Evolutionary conservation across 345 rosid species (phyloP).

Genomic region (Citrus hindsii): DNA sequence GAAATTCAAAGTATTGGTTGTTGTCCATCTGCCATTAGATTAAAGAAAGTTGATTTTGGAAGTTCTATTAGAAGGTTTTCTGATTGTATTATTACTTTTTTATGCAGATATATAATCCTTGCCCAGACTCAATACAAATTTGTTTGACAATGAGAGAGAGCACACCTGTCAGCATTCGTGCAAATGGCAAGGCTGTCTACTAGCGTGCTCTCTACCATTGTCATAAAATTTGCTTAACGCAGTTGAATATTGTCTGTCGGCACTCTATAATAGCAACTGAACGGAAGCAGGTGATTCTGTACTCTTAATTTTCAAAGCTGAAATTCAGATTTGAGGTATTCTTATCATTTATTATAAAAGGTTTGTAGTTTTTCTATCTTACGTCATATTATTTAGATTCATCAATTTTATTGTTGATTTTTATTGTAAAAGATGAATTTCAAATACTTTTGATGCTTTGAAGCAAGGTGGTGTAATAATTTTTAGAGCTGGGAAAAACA

Average conservation of each 20-base stretch:
- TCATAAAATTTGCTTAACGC: constrained; percentile 22
- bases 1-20: neutral
- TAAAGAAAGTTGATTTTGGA: neutral
- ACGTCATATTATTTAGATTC: neutral
- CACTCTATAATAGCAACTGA: neutral
- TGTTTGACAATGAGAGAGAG: constrained; percentile 58
- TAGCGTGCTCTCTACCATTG: constrained; percentile 40
- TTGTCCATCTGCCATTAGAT: neutral
- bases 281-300: neutral
- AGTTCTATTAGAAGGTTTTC: neutral
- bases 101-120: constrained; percentile 8
- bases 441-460: neutral
- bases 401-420: neutral
- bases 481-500: neutral
- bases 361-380: neutral
- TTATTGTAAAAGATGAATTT: neutral
- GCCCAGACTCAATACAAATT: constrained; percentile 5
- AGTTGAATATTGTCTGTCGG: neutral
- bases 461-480: neutral
- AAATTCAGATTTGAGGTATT: neutral
- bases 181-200: constrained; percentile 27
- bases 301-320: neutral
- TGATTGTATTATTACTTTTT: neutral
- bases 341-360: neutral
- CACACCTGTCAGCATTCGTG: constrained; percentile 40